Base-by-base conservation (phyloP, 108 stramenopile species). In the Epithemia pelagica region DNA sequence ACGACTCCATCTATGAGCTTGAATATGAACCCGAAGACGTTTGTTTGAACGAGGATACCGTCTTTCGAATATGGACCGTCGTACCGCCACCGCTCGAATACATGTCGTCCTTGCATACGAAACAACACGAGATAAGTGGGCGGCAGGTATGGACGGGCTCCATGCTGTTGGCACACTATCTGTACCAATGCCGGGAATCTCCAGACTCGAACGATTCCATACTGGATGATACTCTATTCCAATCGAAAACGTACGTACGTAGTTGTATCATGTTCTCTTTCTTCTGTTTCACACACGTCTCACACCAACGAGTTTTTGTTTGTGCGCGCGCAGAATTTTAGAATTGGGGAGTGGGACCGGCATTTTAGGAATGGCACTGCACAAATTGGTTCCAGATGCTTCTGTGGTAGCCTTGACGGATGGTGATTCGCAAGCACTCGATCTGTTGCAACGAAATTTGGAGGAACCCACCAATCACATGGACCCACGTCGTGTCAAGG, bases 321-420 rank as follows among this genome's bases (percentile, higher is more conserved):
- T n/a, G n/a, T n/a, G n/a, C n/a, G n/a, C 15, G 5, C 15, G 37
- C 52, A 70, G 62, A 30, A 59, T 71, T 3, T 33, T 71, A n/a
- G 70, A 71, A 57, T 62, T 71, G 8, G 70, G 70, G 3, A 46
- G 56, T 21, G 70, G 70, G 3, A 71, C 70, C 23, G 70, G 70
- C 8, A 51, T 60, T 29, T 23, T 60, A 8, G 66, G 59, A 15
- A 67, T 60, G 59, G 19, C 69, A 18, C 5, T 54, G 19, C 20
- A 20, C 33, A 61, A 53, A 27, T 5, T 57, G 5, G 5, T 52
- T 37, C 37, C 37, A 15, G 23, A 26, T 26, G 23, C 28, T 10
- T 25, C 23, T 8, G 30, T 57, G 2, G 64, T 71, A 2, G 61
- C 30, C 23, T 59, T 71, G 64, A 71, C 70, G 20, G 70, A 71